Conservation (phyloP, 2,329 filamentous ascomycete species). For the Trichoderma sp. region DNA sequence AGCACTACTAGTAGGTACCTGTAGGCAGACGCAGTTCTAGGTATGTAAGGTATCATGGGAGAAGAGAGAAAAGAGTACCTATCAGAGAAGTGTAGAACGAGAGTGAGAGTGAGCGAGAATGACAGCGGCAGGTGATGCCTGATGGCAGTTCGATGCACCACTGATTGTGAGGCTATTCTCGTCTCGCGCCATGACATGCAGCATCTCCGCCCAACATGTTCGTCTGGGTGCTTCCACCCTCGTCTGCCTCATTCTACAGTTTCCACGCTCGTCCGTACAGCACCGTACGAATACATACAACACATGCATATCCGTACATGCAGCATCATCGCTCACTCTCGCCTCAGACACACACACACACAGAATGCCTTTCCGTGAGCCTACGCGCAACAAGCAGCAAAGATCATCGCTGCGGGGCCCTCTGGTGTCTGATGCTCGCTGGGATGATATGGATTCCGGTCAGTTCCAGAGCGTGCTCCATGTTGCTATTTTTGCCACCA, state of each 20-base stretch:
- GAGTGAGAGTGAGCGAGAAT: not conserved
- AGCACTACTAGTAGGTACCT: not conserved
- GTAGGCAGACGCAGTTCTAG: not conserved
- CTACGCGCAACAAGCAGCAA: not conserved
- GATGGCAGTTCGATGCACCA: too few relatives aligned
- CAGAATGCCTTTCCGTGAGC: not conserved
- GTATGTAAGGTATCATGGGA: too few relatives aligned
- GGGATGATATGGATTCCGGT: conserved; percentile 9
- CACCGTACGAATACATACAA: too few relatives aligned
- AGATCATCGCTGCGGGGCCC: conserved; percentile 3
- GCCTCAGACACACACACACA: too few relatives aligned
- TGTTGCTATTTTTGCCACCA: conserved; percentile 17
- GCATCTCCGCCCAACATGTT: too few relatives aligned
- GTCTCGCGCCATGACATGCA: too few relatives aligned
- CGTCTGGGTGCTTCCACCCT: too few relatives aligned
- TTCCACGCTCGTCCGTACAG: too few relatives aligned
- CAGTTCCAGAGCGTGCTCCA: not conserved
- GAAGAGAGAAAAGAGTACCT: not conserved
- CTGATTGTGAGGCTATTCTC: too few relatives aligned
- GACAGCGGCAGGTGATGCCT: too few relatives aligned
- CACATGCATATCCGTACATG: not conserved
- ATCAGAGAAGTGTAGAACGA: too few relatives aligned
- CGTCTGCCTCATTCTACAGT: too few relatives aligned
- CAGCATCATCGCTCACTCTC: not conserved
- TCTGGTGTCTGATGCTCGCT: conserved; percentile 12